Evolutionary conservation across 345 rosid species (phyloP).

Genomic region (Syzygium aromaticum): DNA sequence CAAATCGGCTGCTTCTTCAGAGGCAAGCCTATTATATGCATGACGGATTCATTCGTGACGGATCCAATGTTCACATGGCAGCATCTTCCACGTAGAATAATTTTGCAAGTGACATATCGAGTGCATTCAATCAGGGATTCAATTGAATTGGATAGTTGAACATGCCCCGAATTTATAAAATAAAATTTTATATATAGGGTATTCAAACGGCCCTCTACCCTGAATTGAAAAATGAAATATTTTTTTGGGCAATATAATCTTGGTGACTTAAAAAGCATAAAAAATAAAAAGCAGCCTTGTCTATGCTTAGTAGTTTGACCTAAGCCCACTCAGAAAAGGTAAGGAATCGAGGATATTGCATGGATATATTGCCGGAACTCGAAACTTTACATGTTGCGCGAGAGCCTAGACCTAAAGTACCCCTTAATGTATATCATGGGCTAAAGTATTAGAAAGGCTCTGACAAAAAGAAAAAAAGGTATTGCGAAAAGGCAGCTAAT

Average conservation of each 20-base stretch:
- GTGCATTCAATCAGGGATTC: neutral
- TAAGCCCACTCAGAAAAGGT: neutral
- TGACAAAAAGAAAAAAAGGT: neutral
- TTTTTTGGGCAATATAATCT: neutral
- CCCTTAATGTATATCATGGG: neutral
- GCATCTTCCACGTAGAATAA: neutral
- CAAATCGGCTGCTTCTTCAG: too few relatives aligned
- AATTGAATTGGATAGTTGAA: neutral
- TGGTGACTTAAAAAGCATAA: neutral
- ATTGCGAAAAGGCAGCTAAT: neutral
- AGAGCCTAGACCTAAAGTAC: neutral
- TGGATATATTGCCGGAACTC: neutral
- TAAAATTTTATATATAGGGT: neutral
- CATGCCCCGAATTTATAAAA: neutral
- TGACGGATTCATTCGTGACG: rapidly evolving
- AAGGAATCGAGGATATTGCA: neutral
- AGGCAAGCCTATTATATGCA: neutral
- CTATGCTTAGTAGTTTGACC: neutral
- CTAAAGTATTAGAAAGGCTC: neutral
- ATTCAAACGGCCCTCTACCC: neutral
- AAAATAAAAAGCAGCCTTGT: neutral
- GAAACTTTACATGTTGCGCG: neutral
- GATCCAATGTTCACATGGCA: neutral
- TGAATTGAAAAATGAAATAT: neutral
- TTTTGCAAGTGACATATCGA: neutral